Base-by-base conservation (phyloP, 306 rosid genomes). In the Acmispon strigosus region DNA sequence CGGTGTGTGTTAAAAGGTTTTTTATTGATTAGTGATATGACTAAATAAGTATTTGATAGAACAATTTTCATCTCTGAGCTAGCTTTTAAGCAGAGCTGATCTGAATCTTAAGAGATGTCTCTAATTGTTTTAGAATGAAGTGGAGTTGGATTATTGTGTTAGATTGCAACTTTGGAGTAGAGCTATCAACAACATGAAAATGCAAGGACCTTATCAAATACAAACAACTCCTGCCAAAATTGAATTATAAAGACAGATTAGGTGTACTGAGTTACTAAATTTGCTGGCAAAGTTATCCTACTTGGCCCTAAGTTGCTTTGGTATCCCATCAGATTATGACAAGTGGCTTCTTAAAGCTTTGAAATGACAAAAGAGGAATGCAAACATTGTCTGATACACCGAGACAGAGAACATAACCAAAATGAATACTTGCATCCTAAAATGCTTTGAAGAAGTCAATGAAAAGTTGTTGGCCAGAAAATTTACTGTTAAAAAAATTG, bases 381-480 rank as follows among this genome's bases (percentile, higher is more conserved):
- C n/a, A 14, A 67, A 29, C 63, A 37, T 36, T 74, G 53, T 68
- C 83, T 61, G 72, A 50, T 72, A 63, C 27, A 34, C 24, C 2
- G 13, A 24, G 41, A 27, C 32, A 27, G 78, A 78, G 62, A 53
- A 7, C 16, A 36, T 34, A 27, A 22, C 22, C 48, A 8, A 66
- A 45, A 53, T 57, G 17, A 49, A 24, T 41, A 15, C 50, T 20
- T 47, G 12, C 17, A 10, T 7, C 16, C 18, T 66, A 51, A 49
- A 67, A 34, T 44, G 39, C 11, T 74, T 32, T 73, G 4, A 66
- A 66, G 4, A 66, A 66, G 76, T 74, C 73, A 47, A 63, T 39
- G 52, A 55, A 29, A 62, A 22, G 63, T 13, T 41, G 60, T 62
- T 69, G 32, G 16, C 50, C 6, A 44, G 52, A 72, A 52, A 78